Base-by-base conservation (phyloP, 257 asterid species). In the Primulina eburnea region DNA sequence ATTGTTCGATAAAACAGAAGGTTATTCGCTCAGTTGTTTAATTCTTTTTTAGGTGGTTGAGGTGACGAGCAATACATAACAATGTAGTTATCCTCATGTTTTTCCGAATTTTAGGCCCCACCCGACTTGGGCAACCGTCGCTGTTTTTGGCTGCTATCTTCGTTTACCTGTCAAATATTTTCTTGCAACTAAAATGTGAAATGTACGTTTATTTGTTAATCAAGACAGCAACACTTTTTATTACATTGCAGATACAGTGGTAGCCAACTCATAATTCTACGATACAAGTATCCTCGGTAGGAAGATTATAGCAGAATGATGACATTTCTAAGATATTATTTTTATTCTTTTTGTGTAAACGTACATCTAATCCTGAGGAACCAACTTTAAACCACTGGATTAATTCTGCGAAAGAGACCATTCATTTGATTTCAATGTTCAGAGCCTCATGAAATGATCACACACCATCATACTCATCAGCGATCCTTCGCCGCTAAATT, bases 401-500 rank as follows among this genome's bases (percentile, higher is more conserved):
- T 11, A 38, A 10, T 38, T 11, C 16, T 14, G 8, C 16, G 16
- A 38, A 38, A 38, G 4, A 38, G 18, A 43, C 7, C 18, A 43
- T 14, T 4, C 55, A 14, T 43, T 12, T 7, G 55, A 43, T 12
- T 43, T 14, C n/a, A 12, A 43, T 4, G 53, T 43, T 52, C 71
- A 21, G 30, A 67, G 29, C 66, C 66, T 29, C 74, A 3, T 28
- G 29, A 28, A 28, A 61, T 53, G n/a, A 56, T 17, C 64, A 50
- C 71, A 29, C 71, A 43, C 20, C 60, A 38, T 53, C 12, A 52
- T 71, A 33, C 70, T 71, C 73, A 68, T 26, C 73, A 2, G 62
- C 86, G 66, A 60, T 63, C 65, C 67, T 24, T 38, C 8, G 11
- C 52, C 11, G 38, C 55, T 16, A 8, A 18, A 58, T 66, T 80